phyloP scores from a whole-genome alignment of 805 yeast genomes.

The Komagataella ulmi region DNA sequence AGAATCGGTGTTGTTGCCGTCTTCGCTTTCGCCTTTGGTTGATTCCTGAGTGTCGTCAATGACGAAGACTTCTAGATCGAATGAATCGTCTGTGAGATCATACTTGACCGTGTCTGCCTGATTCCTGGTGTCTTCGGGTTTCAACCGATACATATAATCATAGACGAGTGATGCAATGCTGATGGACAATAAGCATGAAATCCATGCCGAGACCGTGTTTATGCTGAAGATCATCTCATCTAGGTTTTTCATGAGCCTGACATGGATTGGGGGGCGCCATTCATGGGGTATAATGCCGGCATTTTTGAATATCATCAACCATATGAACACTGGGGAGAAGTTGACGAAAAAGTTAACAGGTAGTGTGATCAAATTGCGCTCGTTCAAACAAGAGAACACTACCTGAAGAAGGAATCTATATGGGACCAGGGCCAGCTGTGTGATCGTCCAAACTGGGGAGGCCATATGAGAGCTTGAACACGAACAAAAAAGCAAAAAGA shows the following conservation, averaged over 20 bases:
- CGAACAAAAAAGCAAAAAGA: not conserved
- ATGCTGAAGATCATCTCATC: slow-evolving; percentile 26
- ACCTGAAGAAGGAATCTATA: not conserved
- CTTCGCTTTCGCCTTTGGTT: not conserved
- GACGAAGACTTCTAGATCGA: slow-evolving; percentile 3
- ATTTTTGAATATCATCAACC: slow-evolving; percentile 45
- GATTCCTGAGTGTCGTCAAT: slow-evolving; percentile 2
- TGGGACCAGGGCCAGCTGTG: not conserved
- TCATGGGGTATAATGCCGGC: slow-evolving; percentile 43
- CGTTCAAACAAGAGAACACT: slow-evolving; percentile 16
- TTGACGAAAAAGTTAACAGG: slow-evolving; percentile 30
- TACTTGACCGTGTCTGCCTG: not conserved
- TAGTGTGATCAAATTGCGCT: slow-evolving; percentile 23
- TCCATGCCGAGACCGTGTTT: slow-evolving; percentile 9
- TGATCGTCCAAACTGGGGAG: not conserved
- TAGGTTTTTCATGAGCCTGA: slow-evolving; percentile 26
- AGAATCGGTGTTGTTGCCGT: not conserved
- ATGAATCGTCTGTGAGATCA: not conserved
- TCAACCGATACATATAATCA: slow-evolving; percentile 6
- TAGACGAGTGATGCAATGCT: slow-evolving; percentile 8
- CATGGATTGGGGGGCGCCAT: slow-evolving; percentile 40
- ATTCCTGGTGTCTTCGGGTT: not conserved
- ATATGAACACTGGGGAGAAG: slow-evolving; percentile 37
- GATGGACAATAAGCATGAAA: slow-evolving; percentile 7
- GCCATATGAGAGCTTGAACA: not conserved